These are phyloP conservation scores for Alternaria arbusti DNA, from an alignment of 2,329 filamentous ascomycete genomes.

Conservation along the genomic window DNA sequence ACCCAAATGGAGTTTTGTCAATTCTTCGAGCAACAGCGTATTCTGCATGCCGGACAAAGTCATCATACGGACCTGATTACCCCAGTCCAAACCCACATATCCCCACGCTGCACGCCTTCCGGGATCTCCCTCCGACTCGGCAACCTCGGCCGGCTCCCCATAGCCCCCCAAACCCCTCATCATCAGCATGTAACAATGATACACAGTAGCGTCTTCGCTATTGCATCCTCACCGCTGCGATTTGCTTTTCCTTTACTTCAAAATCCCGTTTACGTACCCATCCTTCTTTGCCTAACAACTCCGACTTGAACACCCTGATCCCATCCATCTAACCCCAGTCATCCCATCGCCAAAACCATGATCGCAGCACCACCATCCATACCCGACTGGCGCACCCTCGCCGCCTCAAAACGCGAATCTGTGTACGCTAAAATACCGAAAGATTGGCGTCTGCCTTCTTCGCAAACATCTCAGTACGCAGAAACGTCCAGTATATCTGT, in stretches of 20 bases:
- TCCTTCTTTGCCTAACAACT: background rate
- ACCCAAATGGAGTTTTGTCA: background rate
- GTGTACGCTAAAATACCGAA: constrained; percentile 39
- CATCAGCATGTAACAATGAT: background rate
- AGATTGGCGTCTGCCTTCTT: constrained; percentile 40
- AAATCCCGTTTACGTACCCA: background rate
- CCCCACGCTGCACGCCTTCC: background rate
- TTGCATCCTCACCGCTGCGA: background rate
- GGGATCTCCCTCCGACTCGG: constrained; percentile 4
- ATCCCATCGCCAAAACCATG: constrained; percentile 7
- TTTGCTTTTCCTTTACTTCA: background rate
- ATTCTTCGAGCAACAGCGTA: background rate
- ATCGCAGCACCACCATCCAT: constrained; percentile 8
- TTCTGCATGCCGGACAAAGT: background rate
- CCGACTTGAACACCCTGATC: background rate
- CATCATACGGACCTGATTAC: background rate
- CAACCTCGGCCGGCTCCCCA: constrained; percentile 15
- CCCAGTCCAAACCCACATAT: constrained; percentile 2
- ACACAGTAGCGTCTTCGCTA: background rate
- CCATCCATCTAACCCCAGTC: background rate
- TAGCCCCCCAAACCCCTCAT: constrained; percentile 6
- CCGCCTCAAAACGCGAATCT: constrained; percentile 37
- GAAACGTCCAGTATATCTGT: constrained; percentile 32
- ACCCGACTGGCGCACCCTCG: constrained; percentile 40
- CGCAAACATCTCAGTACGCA: constrained; percentile 22